These are phyloP conservation scores for Dacryopinax spathularia DNA, from an alignment of 768 basidiomycete species.

Conservation along the genomic window DNA sequence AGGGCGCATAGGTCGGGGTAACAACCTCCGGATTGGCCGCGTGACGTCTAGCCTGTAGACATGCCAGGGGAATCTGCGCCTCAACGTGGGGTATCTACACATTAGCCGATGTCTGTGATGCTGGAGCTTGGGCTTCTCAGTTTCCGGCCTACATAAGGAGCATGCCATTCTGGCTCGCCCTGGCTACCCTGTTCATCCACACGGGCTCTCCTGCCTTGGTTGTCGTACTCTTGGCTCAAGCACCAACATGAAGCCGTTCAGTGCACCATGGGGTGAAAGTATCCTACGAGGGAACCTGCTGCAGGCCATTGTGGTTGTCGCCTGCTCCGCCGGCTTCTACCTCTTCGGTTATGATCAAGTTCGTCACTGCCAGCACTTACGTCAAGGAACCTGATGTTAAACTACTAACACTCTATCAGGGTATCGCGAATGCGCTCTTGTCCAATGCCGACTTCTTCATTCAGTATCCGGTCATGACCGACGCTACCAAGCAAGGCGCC, in stretches of 20 bases:
- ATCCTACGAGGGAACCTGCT: not conserved
- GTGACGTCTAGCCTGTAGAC: not conserved
- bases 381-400: too few species aligned
- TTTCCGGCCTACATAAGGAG: not conserved
- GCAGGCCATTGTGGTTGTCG: not conserved
- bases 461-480: conserved; percentile 2
- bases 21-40: not conserved
- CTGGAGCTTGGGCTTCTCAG: not conserved
- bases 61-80: not conserved
- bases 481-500: not conserved
- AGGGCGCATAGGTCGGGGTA: not conserved
- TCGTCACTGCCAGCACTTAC: too few species aligned
- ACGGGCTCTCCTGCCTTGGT: not conserved
- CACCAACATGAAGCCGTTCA: not conserved
- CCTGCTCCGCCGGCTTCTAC: not conserved
- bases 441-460: conserved; percentile 7
- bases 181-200: not conserved
- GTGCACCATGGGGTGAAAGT: not conserved
- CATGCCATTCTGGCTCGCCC: too few species aligned
- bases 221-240: not conserved
- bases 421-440: conserved; percentile 11
- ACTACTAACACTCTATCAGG: conserved; percentile 7
- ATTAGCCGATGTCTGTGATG: not conserved
- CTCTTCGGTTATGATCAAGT: conserved; percentile 3
- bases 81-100: not conserved